phyloP scores from a whole-genome alignment of 345 rosid species.

The Moringa oleifera region DNA sequence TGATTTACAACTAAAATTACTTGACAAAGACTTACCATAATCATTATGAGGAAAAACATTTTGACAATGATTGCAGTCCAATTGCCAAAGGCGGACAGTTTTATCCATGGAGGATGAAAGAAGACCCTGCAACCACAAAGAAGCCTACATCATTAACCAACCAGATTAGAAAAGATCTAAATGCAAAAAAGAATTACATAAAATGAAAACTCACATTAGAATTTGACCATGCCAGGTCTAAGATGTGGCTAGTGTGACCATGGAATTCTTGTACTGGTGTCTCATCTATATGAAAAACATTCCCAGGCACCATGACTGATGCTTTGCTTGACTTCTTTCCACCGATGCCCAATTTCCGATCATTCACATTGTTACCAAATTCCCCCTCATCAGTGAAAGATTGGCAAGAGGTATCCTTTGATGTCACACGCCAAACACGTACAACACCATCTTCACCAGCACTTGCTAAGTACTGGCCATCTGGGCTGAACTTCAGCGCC shows the following conservation, averaged over 20 bases:
- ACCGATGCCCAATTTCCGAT: slow-evolving; percentile 11
- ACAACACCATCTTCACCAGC: slow-evolving; percentile 86
- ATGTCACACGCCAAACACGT: slow-evolving; percentile 61
- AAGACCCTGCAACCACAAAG: slow-evolving; percentile 46
- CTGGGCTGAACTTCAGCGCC: slow-evolving; percentile 85
- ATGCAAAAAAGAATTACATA: neutral
- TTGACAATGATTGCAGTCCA: slow-evolving; percentile 47
- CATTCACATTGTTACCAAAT: slow-evolving; percentile 5
- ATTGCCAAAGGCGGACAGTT: slow-evolving; percentile 74
- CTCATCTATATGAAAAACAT: slow-evolving; percentile 62
- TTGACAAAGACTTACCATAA: slow-evolving; percentile 42
- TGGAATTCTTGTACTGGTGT: slow-evolving; percentile 63
- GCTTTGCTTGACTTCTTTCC: slow-evolving; percentile 27
- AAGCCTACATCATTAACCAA: neutral
- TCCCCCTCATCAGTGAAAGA: slow-evolving; percentile 26
- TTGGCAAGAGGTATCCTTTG: slow-evolving; percentile 29
- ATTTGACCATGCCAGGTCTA: slow-evolving; percentile 82
- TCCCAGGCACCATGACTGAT: slow-evolving; percentile 50
- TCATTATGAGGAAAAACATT: slow-evolving; percentile 54
- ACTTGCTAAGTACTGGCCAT: slow-evolving; percentile 67
- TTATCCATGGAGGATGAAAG: slow-evolving; percentile 77
- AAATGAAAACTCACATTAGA: slow-evolving; percentile 54
- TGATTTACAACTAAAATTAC: neutral
- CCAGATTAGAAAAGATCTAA: neutral
- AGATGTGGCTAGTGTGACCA: slow-evolving; percentile 65